Conservation (phyloP, 257 asterid genomes). For the Primulina huaijiensis region DNA sequence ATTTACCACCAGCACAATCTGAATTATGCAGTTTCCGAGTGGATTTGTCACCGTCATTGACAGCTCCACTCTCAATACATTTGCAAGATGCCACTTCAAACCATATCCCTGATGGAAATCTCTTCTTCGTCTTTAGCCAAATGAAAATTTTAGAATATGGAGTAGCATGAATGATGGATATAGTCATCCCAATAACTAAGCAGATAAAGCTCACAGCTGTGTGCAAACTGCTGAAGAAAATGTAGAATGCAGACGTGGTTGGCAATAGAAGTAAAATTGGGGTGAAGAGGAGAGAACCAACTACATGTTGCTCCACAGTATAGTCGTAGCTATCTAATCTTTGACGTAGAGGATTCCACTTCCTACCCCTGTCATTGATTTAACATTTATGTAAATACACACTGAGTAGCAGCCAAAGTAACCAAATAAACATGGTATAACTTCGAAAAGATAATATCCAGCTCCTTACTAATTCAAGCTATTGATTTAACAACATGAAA, state of each 20-base stretch:
- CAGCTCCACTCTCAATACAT: constrained; percentile 28
- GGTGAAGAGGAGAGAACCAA: constrained; percentile 90
- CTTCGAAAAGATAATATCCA: not conserved
- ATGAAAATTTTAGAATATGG: constrained; percentile 67
- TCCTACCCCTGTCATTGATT: constrained; percentile 74
- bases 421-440: constrained; percentile 9
- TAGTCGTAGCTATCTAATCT: constrained; percentile 91
- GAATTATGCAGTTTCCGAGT: constrained; percentile 26
- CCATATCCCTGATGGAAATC: constrained; percentile 91
- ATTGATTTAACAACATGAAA: not conserved
- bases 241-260: constrained; percentile 84
- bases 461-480: not conserved
- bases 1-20: constrained; percentile 24
- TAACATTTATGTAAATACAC: constrained; percentile 18
- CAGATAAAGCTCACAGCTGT: constrained; percentile 57
- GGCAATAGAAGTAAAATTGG: constrained; percentile 87
- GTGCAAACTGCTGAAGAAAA: constrained; percentile 81
- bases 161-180: constrained; percentile 70
- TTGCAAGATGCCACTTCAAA: constrained; percentile 48
- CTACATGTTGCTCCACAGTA: constrained; percentile 86
- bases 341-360: constrained; percentile 87
- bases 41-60: constrained; percentile 23
- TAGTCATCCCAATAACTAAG: constrained; percentile 44
- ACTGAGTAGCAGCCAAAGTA: constrained; percentile 7
- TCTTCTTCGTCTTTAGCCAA: constrained; percentile 64